Evolutionary conservation across 495 filamentous ascomycete genomes (phyloP).

Genomic region (Jackrogersella minutella): DNA sequence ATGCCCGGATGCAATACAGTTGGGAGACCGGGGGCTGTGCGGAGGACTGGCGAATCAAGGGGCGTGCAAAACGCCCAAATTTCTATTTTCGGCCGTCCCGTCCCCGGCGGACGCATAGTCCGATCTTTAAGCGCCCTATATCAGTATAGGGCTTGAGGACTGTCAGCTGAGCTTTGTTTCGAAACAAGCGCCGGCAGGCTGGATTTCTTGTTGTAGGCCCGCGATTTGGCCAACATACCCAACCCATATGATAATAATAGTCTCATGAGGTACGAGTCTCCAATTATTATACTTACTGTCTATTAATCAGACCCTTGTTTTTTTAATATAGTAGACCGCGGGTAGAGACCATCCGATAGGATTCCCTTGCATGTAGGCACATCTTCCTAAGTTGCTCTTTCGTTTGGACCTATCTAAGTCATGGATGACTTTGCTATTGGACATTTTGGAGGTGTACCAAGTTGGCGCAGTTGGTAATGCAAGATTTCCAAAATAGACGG

Average conservation of each 20-base stretch:
- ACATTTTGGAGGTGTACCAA: background rate
- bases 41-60: constrained; percentile 29
- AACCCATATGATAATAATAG: constrained; percentile 15
- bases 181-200: constrained; percentile 20
- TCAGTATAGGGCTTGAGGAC: constrained; percentile 9
- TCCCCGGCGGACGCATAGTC: constrained; percentile 12
- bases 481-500: constrained; percentile 15
- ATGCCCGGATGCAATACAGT: background rate
- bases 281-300: background rate
- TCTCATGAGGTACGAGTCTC: background rate
- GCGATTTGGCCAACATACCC: constrained; percentile 3
- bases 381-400: background rate
- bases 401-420: background rate
- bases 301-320: background rate
- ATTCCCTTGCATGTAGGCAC: constrained; percentile 1
- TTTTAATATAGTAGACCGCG: constrained; percentile 14
- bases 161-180: constrained; percentile 30
- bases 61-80: background rate
- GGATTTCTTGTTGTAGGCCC: background rate
- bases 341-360: constrained; percentile 23
- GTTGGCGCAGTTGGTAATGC: constrained; percentile 13
- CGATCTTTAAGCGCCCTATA: constrained; percentile 22
- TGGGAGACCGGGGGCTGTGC: constrained; percentile 20
- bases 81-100: constrained; percentile 33
- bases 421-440: background rate